Percentiles rank a stretch among this genome's conserved stretches.
Evolutionary conservation across 495 filamentous ascomycete genomes (phyloP).

Genomic region (Penicillium roqueforti): DNA sequence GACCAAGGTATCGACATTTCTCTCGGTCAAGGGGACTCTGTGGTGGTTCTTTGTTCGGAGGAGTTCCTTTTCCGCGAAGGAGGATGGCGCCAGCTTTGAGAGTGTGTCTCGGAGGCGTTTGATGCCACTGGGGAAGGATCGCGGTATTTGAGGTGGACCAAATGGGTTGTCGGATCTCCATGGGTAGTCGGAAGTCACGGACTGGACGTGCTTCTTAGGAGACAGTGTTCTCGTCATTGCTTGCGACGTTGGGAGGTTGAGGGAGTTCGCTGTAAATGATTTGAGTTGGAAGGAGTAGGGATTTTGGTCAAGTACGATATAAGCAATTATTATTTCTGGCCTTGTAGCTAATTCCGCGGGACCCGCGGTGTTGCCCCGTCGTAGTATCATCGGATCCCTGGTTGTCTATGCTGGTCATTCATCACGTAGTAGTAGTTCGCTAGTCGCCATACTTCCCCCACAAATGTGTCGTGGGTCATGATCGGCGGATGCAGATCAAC

Average conservation of each 20-base stretch:
- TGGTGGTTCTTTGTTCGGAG: constrained; percentile 39
- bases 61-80: constrained; percentile 39
- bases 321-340: constrained; percentile 8
- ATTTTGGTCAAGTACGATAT: background rate
- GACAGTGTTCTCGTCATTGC: constrained; percentile 30
- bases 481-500: background rate
- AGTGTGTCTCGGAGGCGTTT: constrained; percentile 38
- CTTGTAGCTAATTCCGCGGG: constrained; percentile 14
- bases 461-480: background rate
- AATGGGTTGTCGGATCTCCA: constrained; percentile 39
- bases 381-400: constrained; percentile 12
- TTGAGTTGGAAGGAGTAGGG: background rate
- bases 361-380: constrained; percentile 6
- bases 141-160: constrained; percentile 35
- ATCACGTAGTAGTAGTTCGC: constrained; percentile 10
- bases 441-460: constrained; percentile 1
- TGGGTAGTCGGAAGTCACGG: constrained; percentile 29
- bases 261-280: no score
- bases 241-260: background rate
- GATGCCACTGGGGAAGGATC: constrained; percentile 31
- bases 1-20: constrained; percentile 45
- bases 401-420: background rate
- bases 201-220: constrained; percentile 24
- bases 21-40: constrained; percentile 41
- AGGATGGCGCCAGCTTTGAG: constrained; percentile 33